Base-by-base conservation (phyloP, 2,329 filamentous ascomycete species). In the Xylariaceae sp. region DNA sequence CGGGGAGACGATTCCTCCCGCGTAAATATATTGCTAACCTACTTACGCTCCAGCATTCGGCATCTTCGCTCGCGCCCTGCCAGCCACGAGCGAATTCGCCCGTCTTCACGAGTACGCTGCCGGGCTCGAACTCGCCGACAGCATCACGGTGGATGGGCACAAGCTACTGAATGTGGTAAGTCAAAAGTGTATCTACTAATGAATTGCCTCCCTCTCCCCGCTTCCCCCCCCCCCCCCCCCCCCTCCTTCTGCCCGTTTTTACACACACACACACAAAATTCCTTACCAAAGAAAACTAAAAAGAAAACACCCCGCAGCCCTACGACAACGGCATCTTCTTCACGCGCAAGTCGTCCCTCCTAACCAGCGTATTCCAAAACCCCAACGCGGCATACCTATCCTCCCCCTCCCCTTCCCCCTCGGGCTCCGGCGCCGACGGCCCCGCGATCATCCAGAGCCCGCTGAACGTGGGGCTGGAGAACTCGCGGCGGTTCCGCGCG, bases 251-350 rank as follows among this genome's bases (percentile, higher is more conserved):
- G 7, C 6, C 19, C 23, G n/a, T n/a, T 29, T 41, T 37, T 18
- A 26, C 47, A n/a, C n/a, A n/a, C n/a, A n/a, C n/a, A 18, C 37
- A 40, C 55, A 32, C 10, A 59, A 62, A 47, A 49, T 42, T 47
- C 40, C 29, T 40, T 44, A 20, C 23, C 23, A 26, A 26, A 26
- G 9, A 26, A n/a, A n/a, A 44, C 26, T 23, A 19, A 26, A 21
- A 21, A n/a, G n/a, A n/a, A n/a, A n/a, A n/a, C n/a, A n/a, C n/a
- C n/a, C 18, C 5, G 7, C 50, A 87, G 81, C 93, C 93, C 0
- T 97, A 97, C 67, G 93, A 97, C 72, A 93, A 89, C 66, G 93
- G 93, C 43, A 89, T 97, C 73, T 96, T 96, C 79, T 84, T 96
- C 65, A 91, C 87, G 49, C 84, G 86, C 18, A 83, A 89, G 59